Evolutionary conservation across 2,329 filamentous ascomycete species (phyloP).

Genomic region (Trematosphaeria pertusa): DNA sequence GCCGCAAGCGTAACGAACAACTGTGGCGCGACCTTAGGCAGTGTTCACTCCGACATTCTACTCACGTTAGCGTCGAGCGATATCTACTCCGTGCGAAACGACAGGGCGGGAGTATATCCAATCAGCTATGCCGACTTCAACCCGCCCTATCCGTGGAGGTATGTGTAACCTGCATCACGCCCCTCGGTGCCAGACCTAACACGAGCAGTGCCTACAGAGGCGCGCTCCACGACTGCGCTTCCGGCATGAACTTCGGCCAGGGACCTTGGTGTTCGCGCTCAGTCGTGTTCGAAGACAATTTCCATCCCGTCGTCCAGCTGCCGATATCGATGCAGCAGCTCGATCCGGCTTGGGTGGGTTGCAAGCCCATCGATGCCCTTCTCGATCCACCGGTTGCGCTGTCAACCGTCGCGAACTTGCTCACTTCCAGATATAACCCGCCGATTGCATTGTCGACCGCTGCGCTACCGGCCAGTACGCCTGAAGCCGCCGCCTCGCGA

Average conservation of each 20-base stretch:
- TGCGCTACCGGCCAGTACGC: neutral
- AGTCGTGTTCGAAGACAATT: constrained; percentile 1
- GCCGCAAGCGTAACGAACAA: constrained; percentile 2
- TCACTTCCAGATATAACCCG: neutral
- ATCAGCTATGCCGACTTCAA: constrained; percentile 9
- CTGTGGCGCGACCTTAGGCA: constrained; percentile 1
- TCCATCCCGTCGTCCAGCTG: neutral
- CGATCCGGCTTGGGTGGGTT: constrained; percentile 2
- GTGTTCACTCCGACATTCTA: constrained; percentile 2
- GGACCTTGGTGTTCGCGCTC: constrained; percentile 3
- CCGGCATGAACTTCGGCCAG: constrained; percentile 1
- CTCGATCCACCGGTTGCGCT: neutral
- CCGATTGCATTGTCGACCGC: neutral
- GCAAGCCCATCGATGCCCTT: neutral
- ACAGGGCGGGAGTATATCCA: neutral
- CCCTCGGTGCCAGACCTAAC: no score
- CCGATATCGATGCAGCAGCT: constrained; percentile 3
- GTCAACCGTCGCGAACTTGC: neutral
- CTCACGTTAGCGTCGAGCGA: constrained; percentile 7
- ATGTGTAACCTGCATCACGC: no score
- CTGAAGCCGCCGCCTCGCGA: neutral
- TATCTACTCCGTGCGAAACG: constrained; percentile 2
- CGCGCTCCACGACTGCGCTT: constrained; percentile 2
- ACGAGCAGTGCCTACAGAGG: constrained; percentile 2
- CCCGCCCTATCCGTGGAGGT: constrained; percentile 1